A percentile compares a stretch with the other conserved stretches of the same genome.
These are phyloP conservation scores for Fusarium multiceps DNA, from an alignment of 2,329 filamentous ascomycete genomes.

Conservation along the genomic window DNA sequence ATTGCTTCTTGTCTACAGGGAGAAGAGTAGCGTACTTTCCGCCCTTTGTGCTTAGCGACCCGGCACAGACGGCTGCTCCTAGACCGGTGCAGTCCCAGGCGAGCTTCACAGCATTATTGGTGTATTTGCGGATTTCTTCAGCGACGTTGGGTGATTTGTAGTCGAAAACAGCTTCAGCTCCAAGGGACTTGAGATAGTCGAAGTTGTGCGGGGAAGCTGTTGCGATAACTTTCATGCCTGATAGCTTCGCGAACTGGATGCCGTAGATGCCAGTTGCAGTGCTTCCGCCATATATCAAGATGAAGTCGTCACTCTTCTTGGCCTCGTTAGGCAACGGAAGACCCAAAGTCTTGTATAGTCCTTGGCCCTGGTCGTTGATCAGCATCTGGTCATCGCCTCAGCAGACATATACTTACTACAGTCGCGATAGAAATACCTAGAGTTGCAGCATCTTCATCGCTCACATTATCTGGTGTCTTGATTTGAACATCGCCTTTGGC, in stretches of 20 bases:
- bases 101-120: slow-evolving; percentile 38
- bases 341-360: slow-evolving; percentile 58
- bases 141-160: slow-evolving; percentile 50
- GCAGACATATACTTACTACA: not conserved
- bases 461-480: slow-evolving; percentile 54
- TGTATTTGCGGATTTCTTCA: slow-evolving; percentile 43
- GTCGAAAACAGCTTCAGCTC: slow-evolving; percentile 59
- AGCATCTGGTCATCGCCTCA: not conserved
- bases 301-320: slow-evolving; percentile 50
- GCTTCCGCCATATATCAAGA: slow-evolving; percentile 60
- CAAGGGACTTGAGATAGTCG: slow-evolving; percentile 51
- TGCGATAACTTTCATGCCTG: slow-evolving; percentile 51
- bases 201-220: slow-evolving; percentile 53
- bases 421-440: slow-evolving; percentile 59
- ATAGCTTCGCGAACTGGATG: slow-evolving; percentile 55
- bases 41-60: slow-evolving; percentile 6
- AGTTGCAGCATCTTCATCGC: slow-evolving; percentile 60
- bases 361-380: slow-evolving; percentile 50
- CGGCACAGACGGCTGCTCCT: slow-evolving; percentile 4
- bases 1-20: not conserved
- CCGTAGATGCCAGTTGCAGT: slow-evolving; percentile 66
- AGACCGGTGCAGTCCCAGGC: slow-evolving; percentile 42
- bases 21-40: slow-evolving; percentile 16
- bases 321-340: slow-evolving; percentile 59
- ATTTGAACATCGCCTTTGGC: slow-evolving; percentile 56